Evolutionary conservation across 768 basidiomycete species (phyloP).

Genomic region (Serpula lacrymans): DNA sequence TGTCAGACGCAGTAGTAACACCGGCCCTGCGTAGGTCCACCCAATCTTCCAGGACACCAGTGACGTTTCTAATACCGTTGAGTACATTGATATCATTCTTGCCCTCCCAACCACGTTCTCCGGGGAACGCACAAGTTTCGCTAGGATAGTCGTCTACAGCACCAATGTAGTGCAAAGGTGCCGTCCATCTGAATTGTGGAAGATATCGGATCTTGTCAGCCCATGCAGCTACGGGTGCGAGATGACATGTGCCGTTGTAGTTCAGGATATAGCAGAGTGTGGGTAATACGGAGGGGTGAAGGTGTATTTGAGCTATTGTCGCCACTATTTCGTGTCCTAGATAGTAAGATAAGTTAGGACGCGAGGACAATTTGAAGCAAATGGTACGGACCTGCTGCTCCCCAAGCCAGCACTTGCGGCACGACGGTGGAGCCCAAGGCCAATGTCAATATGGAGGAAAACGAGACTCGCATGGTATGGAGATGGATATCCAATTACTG

Average conservation of each 20-base stretch:
- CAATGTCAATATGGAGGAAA: constrained; percentile 9
- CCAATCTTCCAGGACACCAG: constrained; percentile 54
- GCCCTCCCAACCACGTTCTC: constrained; percentile 70
- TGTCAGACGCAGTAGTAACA: constrained; percentile 6
- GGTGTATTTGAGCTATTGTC: constrained; percentile 90
- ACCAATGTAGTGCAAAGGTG: constrained; percentile 71
- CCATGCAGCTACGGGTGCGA: constrained; percentile 86
- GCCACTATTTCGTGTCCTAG: constrained; percentile 90
- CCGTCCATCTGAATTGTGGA: constrained; percentile 65
- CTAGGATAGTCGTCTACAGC: constrained; percentile 76
- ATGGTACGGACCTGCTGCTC: constrained; percentile 30
- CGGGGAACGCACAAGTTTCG: constrained; percentile 73
- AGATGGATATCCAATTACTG: not conserved
- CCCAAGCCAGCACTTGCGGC: constrained; percentile 35
- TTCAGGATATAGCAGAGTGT: constrained; percentile 72
- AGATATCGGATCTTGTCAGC: constrained; percentile 65
- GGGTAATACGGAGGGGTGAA: constrained; percentile 68
- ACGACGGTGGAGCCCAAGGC: constrained; percentile 15
- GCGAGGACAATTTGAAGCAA: not conserved
- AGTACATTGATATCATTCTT: constrained; percentile 61
- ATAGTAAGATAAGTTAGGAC: constrained; percentile 2
- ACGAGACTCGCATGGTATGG: constrained; percentile 16
- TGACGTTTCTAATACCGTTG: constrained; percentile 75
- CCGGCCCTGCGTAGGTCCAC: constrained; percentile 17
- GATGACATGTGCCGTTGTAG: constrained; percentile 56